Conservation (phyloP, 768 basidiomycete genomes). For the Hortiboletus campestris region DNA sequence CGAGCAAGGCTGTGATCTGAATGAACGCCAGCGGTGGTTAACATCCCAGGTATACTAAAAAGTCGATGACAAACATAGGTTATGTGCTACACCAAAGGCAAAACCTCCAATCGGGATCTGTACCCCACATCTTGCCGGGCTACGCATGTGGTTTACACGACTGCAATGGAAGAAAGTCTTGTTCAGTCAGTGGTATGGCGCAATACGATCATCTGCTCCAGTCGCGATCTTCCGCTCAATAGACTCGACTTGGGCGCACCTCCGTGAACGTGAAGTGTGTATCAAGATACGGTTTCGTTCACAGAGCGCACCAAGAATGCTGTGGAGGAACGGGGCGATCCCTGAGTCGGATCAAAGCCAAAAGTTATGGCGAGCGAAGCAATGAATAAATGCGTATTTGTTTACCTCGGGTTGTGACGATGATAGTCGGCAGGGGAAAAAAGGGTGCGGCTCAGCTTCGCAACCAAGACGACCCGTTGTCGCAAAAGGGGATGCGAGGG, state of each 20-base stretch:
- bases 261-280: conserved; percentile 5
- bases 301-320: conserved; percentile 6
- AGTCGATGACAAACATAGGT: conserved; percentile 6
- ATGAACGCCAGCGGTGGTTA: conserved; percentile 6
- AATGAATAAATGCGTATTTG: conserved; percentile 9
- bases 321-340: conserved; percentile 15
- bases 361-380: conserved; percentile 9
- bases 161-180: conserved; percentile 14
- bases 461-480: conserved; percentile 8
- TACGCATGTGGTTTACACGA: conserved; percentile 12
- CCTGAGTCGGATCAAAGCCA: conserved; percentile 29
- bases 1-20: conserved; percentile 9
- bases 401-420: conserved; percentile 2
- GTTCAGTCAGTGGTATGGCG: conserved; percentile 9
- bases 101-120: conserved; percentile 15
- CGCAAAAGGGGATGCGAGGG: conserved; percentile 13
- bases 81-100: background rate
- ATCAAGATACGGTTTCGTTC: conserved; percentile 11
- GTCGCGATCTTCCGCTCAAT: conserved; percentile 16
- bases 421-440: conserved; percentile 1
- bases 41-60: conserved; percentile 8
- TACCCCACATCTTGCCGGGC: conserved; percentile 20
- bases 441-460: conserved; percentile 5
- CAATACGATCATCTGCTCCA: background rate
- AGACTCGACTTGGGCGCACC: conserved; percentile 1